A percentile compares a stretch with the other conserved stretches of the same genome.
Evolutionary conservation across 495 filamentous ascomycete genomes (phyloP).

Genomic region (Daldinia bambusicola): DNA sequence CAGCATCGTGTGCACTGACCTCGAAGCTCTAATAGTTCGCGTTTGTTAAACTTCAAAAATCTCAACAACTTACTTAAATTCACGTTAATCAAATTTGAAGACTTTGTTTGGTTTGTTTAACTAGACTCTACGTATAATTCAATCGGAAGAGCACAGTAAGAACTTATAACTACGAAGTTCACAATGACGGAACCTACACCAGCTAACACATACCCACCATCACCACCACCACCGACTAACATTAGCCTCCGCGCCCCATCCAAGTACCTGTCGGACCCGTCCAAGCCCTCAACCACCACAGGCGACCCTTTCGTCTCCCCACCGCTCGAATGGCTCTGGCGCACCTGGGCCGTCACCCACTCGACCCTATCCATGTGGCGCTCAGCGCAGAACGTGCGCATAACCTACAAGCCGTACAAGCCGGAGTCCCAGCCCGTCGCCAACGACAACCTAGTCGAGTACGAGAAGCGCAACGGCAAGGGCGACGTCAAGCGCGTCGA

Average conservation of each 20-base stretch:
- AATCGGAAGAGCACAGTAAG: neutral
- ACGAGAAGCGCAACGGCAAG: constrained; percentile 64
- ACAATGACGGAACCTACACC: constrained; percentile 38
- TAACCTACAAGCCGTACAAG: constrained; percentile 69
- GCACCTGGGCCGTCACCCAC: constrained; percentile 80
- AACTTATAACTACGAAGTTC: neutral
- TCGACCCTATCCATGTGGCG: constrained; percentile 82
- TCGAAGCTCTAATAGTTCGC: neutral
- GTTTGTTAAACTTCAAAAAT: neutral
- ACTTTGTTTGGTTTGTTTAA: neutral
- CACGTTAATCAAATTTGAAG: neutral
- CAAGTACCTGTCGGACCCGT: constrained; percentile 49
- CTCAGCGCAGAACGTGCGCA: constrained; percentile 74
- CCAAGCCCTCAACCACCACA: constrained; percentile 38
- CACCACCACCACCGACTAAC: constrained; percentile 3
- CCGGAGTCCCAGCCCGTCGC: constrained; percentile 44
- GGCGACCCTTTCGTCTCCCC: constrained; percentile 58
- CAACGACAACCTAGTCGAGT: constrained; percentile 74
- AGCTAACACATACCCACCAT: constrained; percentile 5
- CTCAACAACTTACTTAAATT: too few species aligned
- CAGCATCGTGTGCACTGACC: neutral
- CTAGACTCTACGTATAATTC: neutral
- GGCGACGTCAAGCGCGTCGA: constrained; percentile 63
- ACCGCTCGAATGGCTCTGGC: constrained; percentile 66
- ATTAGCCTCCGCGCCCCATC: constrained; percentile 58